These are phyloP conservation scores for Thelonectria blattea DNA, from an alignment of 2,329 filamentous ascomycete species.

Conservation along the genomic window DNA sequence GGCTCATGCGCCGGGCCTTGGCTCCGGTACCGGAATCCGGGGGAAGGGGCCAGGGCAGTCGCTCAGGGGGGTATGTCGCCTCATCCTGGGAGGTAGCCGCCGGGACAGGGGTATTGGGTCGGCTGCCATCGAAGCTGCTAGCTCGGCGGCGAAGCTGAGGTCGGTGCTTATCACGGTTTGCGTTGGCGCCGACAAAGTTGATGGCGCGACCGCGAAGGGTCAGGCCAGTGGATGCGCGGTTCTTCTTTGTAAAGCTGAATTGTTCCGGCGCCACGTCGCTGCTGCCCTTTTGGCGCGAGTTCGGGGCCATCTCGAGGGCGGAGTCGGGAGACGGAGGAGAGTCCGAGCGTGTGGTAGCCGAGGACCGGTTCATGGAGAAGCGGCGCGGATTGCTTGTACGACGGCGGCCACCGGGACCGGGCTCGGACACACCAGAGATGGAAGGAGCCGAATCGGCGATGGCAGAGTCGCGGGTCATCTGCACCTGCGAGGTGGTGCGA, in stretches of 20 bases:
- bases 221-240: constrained; percentile 58
- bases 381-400: constrained; percentile 43
- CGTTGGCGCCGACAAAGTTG: constrained; percentile 50
- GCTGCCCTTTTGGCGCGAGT: constrained; percentile 31
- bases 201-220: constrained; percentile 55
- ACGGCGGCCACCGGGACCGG: constrained; percentile 40
- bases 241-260: constrained; percentile 57
- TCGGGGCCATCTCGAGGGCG: constrained; percentile 50
- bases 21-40: constrained; percentile 75
- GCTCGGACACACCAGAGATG: constrained; percentile 33
- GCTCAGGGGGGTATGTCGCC: constrained; percentile 46
- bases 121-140: constrained; percentile 56
- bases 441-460: constrained; percentile 36
- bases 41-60: constrained; percentile 63
- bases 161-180: constrained; percentile 32
- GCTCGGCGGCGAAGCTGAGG: constrained; percentile 45
- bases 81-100: constrained; percentile 30
- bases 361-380: constrained; percentile 55
- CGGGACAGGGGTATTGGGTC: constrained; percentile 34
- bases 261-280: constrained; percentile 48
- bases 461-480: constrained; percentile 36
- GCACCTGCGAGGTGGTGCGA: constrained; percentile 47
- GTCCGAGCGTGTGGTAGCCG: constrained; percentile 54
- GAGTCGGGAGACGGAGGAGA: constrained; percentile 58
- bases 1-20: constrained; percentile 79